phyloP scores from a whole-genome alignment of 306 rosid species.

The Macrotyloma uniflorum region DNA sequence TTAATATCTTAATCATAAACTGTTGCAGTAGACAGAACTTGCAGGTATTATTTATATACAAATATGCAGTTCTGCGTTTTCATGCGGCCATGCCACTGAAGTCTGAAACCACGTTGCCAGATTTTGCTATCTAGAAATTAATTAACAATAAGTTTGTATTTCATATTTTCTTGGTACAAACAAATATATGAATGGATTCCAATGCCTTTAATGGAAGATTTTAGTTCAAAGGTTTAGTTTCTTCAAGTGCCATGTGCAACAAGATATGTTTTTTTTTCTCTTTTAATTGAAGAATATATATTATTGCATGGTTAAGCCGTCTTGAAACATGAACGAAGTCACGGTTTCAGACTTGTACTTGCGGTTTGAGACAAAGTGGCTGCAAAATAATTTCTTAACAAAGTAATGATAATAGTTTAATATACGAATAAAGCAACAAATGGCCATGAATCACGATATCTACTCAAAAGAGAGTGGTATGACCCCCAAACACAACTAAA shows the following conservation, averaged over 20 bases:
- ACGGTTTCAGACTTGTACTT: slow-evolving; percentile 14
- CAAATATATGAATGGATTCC: slow-evolving; percentile 13
- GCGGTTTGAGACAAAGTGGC: not conserved
- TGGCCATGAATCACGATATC: slow-evolving; percentile 36
- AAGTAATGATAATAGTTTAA: slow-evolving; percentile 17
- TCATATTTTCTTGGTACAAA: not conserved
- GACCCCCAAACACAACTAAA: slow-evolving; percentile 15
- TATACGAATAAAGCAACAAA: slow-evolving; percentile 6
- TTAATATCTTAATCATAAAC: not conserved
- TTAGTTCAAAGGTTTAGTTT: too few species aligned
- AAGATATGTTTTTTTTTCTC: too few species aligned
- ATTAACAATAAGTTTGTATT: not conserved
- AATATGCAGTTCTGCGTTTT: not conserved
- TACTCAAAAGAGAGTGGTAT: slow-evolving; percentile 12
- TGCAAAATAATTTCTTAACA: not conserved
- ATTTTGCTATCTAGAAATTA: slow-evolving; percentile 10
- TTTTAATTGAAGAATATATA: too few species aligned
- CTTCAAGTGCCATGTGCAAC: too few species aligned
- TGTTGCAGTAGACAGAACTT: not conserved
- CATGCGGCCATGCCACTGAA: not conserved
- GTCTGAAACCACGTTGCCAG: not conserved
- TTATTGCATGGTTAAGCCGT: not conserved
- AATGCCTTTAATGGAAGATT: slow-evolving; percentile 18
- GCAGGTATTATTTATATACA: not conserved
- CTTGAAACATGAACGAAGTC: slow-evolving; percentile 13